phyloP scores from a whole-genome alignment of 371 early-diverging fungal genomes.

The Rhizopus delemar region DNA sequence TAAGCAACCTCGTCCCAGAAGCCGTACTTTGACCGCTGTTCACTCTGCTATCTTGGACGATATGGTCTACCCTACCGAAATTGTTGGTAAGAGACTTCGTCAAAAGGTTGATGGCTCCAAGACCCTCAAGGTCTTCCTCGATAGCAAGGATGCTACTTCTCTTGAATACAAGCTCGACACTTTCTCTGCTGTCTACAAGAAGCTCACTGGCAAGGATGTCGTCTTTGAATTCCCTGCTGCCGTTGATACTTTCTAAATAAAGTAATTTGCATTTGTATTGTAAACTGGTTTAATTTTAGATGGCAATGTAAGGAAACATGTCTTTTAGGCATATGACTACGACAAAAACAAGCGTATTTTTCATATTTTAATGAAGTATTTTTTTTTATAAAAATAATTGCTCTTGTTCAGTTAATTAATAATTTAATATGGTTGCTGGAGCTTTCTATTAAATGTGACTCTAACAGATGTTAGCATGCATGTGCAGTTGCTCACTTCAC shows the following conservation, averaged over 20 bases:
- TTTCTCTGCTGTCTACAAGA: constrained; percentile 93
- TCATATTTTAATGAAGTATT: no score
- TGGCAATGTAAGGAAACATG: background rate
- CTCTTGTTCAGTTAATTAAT: no score
- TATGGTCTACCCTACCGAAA: constrained; percentile 96
- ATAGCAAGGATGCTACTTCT: constrained; percentile 94
- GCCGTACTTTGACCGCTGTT: constrained; percentile 93
- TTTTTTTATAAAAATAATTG: no score
- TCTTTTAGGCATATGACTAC: no score
- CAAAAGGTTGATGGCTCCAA: constrained; percentile 92
- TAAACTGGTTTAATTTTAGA: background rate
- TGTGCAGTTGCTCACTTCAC: no score
- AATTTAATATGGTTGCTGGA: no score
- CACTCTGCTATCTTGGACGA: constrained; percentile 95
- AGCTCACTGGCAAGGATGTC: constrained; percentile 96
- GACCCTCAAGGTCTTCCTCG: constrained; percentile 94
- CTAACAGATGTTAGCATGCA: no score
- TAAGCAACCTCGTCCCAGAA: constrained; percentile 90
- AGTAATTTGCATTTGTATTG: constrained; percentile 2
- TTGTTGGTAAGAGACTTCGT: constrained; percentile 95
- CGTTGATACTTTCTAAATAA: constrained; percentile 22
- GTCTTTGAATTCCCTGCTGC: constrained; percentile 91
- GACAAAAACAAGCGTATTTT: no score
- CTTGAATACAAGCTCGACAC: constrained; percentile 98
- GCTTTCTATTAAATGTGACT: no score